These are phyloP conservation scores for Ciborinia camelliae DNA, from an alignment of 2,329 filamentous ascomycete species.

Conservation along the genomic window DNA sequence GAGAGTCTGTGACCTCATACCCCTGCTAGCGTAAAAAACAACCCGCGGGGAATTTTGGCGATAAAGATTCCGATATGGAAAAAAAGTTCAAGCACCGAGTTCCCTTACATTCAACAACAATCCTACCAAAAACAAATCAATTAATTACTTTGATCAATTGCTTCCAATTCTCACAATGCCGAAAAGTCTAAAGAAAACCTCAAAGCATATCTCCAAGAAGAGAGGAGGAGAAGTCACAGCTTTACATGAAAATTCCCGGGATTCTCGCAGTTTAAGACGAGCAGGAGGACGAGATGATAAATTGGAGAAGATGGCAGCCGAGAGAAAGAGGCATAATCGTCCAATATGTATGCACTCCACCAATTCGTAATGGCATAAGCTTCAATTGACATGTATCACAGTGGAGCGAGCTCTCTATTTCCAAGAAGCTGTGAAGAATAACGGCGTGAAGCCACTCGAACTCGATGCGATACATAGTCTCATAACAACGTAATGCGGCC, in stretches of 20 bases:
- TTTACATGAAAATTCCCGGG: conserved; percentile 83
- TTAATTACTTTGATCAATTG: neutral
- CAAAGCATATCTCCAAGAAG: conserved; percentile 90
- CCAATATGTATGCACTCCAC: conserved; percentile 55
- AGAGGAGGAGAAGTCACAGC: conserved; percentile 67
- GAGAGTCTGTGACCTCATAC: neutral
- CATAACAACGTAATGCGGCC: conserved; percentile 56
- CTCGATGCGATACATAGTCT: conserved; percentile 57
- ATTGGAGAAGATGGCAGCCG: conserved; percentile 66
- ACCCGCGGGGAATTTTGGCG: conserved; percentile 25
- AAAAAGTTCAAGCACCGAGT: conserved; percentile 12
- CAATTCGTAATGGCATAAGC: neutral
- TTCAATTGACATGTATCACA: conserved; percentile 38
- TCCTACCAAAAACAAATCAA: neutral
- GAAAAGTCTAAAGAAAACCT: conserved; percentile 73
- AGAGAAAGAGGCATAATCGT: conserved; percentile 70
- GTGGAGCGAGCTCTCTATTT: conserved; percentile 70
- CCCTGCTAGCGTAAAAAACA: conserved; percentile 4
- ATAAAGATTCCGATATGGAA: conserved; percentile 33
- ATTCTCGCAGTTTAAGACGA: conserved; percentile 75
- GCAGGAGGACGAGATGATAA: conserved; percentile 80
- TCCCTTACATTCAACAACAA: neutral
- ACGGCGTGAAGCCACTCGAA: conserved; percentile 49
- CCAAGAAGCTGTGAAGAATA: conserved; percentile 59
- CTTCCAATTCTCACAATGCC: conserved; percentile 54